Base-by-base conservation (phyloP, 257 asterid species). In the Solanum virginianum region DNA sequence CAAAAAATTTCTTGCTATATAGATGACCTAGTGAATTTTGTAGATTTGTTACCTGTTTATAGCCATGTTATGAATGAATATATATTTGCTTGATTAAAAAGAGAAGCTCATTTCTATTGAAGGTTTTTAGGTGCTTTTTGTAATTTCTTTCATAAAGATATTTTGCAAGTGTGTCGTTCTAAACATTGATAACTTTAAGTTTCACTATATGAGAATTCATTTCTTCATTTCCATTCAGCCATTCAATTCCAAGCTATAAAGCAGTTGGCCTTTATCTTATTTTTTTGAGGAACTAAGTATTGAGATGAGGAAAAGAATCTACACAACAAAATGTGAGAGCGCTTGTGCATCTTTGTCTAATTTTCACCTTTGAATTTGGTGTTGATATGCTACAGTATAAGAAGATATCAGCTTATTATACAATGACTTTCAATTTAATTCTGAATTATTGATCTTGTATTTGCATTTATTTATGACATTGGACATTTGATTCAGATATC, bases 401-500 rank as follows among this genome's bases (percentile, higher is more conserved):
- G 6, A 16, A 24, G n/a, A 77, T 51, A 53, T 51, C 49, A 29
- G 26, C 17, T 77, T 63, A 16, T 77, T 77, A 77, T 53, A 45
- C 20, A 12, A 43, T 43, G 56, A 8, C 18, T 18, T 26, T 17
- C 69, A 16, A 51, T 70, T 55, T 75, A 53, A 12, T 57, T 70
- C 75, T 68, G 83, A 84, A 60, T 90, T 90, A 88, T 89, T 90
- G 69, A 69, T 70, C 13, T 49, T 55, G n/a, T 56, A 84, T 91
- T 80, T 88, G 47, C 80, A 63, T 90, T 90, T 92, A 88, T 95
- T 90, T 91, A 93, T 84, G 87, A 26, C 86, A 87, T 83, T 71
- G 84, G 86, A 69, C 88, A 43, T 86, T 80, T 86, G 84, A 84
- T 66, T 91, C 97, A 95, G 99, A 89, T 94, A 95, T 91, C 99